Evolutionary conservation across 1,139 yeast species (phyloP).

Genomic region (Kodamaea plutei): DNA sequence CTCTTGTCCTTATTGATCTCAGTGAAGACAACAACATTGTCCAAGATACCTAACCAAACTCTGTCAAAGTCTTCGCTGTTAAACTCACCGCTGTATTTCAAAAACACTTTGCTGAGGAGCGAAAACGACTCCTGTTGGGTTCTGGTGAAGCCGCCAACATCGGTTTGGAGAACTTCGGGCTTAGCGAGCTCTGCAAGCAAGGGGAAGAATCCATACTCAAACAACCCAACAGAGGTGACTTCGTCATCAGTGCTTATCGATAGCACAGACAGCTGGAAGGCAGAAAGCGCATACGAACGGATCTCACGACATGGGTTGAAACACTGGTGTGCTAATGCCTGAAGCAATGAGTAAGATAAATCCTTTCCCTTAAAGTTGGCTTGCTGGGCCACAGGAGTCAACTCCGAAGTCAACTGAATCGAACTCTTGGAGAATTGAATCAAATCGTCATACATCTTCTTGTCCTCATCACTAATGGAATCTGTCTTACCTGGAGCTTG

Average conservation of each 20-base stretch:
- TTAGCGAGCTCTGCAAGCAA: constrained; percentile 62
- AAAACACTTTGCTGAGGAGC: constrained; percentile 65
- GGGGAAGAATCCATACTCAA: constrained; percentile 75
- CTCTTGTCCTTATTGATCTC: constrained; percentile 25
- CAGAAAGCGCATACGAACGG: constrained; percentile 57
- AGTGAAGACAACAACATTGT: constrained; percentile 27
- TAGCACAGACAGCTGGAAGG: constrained; percentile 48
- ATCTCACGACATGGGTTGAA: constrained; percentile 82
- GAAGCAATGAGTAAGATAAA: constrained; percentile 57
- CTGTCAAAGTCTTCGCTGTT: constrained; percentile 20
- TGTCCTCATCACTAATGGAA: constrained; percentile 25
- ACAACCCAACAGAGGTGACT: constrained; percentile 50
- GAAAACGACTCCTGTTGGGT: constrained; percentile 67
- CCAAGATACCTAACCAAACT: constrained; percentile 37
- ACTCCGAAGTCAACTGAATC: constrained; percentile 53
- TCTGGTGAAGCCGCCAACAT: constrained; percentile 55
- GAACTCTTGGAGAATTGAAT: constrained; percentile 60
- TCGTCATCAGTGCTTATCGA: constrained; percentile 27
- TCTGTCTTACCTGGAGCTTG: constrained; percentile 36
- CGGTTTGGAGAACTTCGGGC: constrained; percentile 64
- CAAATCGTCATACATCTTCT: constrained; percentile 42
- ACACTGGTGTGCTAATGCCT: constrained; percentile 85
- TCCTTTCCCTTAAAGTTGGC: constrained; percentile 27
- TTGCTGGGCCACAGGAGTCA: constrained; percentile 31
- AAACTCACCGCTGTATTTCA: constrained; percentile 41